A percentile compares a stretch with the other conserved stretches of the same genome.
Evolutionary conservation across 345 rosid genomes (phyloP).

Genomic region (Pseudoturritis turrita): DNA sequence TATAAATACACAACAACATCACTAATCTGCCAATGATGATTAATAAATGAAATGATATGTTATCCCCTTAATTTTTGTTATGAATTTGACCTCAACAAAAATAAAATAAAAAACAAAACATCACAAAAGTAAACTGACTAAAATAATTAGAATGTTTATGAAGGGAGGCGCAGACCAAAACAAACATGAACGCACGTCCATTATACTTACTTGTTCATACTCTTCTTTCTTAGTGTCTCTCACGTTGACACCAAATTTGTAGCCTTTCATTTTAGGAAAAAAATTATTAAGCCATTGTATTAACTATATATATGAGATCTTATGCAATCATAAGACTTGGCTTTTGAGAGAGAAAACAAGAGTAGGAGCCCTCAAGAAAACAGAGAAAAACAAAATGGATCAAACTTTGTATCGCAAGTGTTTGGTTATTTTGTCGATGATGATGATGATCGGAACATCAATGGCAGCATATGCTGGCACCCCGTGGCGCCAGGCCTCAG

Average conservation of each 20-base stretch:
- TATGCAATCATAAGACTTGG: constrained; percentile 9
- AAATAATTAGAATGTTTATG: not conserved
- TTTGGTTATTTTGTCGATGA: constrained; percentile 15
- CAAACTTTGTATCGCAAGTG: constrained; percentile 19
- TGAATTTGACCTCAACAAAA: not conserved
- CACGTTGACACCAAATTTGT: constrained; percentile 18
- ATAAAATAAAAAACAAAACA: not conserved
- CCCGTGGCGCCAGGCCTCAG: constrained; percentile 47
- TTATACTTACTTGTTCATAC: constrained; percentile 1
- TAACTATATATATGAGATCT: constrained; percentile 12
- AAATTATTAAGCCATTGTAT: not conserved
- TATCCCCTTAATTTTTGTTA: not conserved
- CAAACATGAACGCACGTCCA: constrained; percentile 28
- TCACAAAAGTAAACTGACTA: not conserved
- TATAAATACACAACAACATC: not conserved
- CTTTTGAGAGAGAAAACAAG: not conserved
- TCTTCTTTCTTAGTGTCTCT: constrained; percentile 28
- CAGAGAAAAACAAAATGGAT: not conserved
- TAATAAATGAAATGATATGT: not conserved
- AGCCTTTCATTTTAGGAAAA: not conserved
- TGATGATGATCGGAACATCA: constrained; percentile 16
- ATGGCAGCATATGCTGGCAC: constrained; percentile 35
- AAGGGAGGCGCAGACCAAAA: constrained; percentile 20
- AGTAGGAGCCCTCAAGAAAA: not conserved
- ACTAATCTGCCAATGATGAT: not conserved